Conservation (phyloP, 805 yeast genomes). For the Ogataea nonfermentans region DNA sequence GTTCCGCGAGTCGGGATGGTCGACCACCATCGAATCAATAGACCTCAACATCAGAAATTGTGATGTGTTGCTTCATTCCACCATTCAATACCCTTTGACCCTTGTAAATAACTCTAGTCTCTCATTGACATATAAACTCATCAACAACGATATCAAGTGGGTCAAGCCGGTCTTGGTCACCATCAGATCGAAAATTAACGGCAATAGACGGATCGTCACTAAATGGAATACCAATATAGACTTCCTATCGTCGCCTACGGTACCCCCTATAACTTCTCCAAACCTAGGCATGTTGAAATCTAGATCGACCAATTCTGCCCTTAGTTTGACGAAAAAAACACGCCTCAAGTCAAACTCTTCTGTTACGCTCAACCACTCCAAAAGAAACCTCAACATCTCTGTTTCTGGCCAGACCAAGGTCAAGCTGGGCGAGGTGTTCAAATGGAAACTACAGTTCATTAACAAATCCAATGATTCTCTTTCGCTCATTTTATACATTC, state of each 20-base stretch:
- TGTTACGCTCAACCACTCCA: constrained; percentile 17
- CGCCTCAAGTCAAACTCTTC: constrained; percentile 26
- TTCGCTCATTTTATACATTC: constrained; percentile 50
- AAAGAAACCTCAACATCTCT: constrained; percentile 45
- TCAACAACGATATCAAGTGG: constrained; percentile 27
- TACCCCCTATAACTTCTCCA: constrained; percentile 26
- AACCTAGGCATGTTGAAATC: constrained; percentile 13
- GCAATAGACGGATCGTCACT: constrained; percentile 26
- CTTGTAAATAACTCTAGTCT: constrained; percentile 20
- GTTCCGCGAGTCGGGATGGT: constrained; percentile 11
- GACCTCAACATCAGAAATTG: constrained; percentile 25
- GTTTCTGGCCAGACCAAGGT: constrained; percentile 63
- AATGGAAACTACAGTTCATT: constrained; percentile 64
- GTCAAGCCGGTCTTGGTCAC: constrained; percentile 29
- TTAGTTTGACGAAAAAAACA: constrained; percentile 22
- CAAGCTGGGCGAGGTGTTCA: constrained; percentile 55
- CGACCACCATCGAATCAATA: constrained; percentile 19
- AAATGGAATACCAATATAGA: constrained; percentile 40
- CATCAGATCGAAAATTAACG: constrained; percentile 22
- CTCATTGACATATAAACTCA: constrained; percentile 28
- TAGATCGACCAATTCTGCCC: constrained; percentile 19
- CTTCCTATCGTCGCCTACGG: constrained; percentile 18
- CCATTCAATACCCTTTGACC: constrained; percentile 32
- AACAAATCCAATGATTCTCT: constrained; percentile 53
- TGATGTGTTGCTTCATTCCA: constrained; percentile 22